phyloP scores from a whole-genome alignment of 2,329 filamentous ascomycete species.

The Fusarium sterilihyphosum region DNA sequence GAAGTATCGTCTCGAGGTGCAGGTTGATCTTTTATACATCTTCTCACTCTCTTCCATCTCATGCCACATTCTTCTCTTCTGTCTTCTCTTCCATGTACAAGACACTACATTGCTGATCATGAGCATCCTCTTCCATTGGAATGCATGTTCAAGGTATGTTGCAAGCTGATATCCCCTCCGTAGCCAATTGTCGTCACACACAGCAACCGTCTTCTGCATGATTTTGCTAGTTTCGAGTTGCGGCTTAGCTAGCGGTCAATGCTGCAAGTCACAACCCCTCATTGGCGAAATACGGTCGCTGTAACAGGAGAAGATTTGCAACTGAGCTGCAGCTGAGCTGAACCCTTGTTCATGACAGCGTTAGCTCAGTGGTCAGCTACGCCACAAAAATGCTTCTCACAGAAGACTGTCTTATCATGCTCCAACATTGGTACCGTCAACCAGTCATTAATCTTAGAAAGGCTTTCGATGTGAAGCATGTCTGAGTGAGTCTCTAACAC shows the following conservation, averaged over 20 bases:
- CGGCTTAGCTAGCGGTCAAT: not conserved
- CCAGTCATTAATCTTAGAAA: fast-evolving
- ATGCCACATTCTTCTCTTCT: not conserved
- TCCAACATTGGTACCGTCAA: fast-evolving
- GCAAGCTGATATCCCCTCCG: not conserved
- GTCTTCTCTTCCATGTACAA: not conserved
- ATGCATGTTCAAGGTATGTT: fast-evolving
- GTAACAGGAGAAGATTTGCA: not conserved
- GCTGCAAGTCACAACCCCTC: not conserved
- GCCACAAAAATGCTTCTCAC: not conserved
- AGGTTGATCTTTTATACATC: not conserved
- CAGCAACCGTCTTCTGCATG: not conserved
- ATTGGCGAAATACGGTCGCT: not conserved
- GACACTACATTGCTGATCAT: not conserved
- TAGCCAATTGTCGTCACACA: not conserved
- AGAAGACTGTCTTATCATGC: not conserved
- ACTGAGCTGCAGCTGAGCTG: not conserved
- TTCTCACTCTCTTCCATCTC: not conserved
- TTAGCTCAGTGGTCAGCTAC: not conserved
- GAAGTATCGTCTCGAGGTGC: not conserved
- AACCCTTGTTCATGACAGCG: not conserved
- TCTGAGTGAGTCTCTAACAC: not conserved
- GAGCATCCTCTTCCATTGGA: not conserved
- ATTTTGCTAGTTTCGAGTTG: not conserved
- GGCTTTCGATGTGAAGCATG: not conserved